Conservation (phyloP, 1,284 basidiomycete species). For the Meripilus lineatus region DNA sequence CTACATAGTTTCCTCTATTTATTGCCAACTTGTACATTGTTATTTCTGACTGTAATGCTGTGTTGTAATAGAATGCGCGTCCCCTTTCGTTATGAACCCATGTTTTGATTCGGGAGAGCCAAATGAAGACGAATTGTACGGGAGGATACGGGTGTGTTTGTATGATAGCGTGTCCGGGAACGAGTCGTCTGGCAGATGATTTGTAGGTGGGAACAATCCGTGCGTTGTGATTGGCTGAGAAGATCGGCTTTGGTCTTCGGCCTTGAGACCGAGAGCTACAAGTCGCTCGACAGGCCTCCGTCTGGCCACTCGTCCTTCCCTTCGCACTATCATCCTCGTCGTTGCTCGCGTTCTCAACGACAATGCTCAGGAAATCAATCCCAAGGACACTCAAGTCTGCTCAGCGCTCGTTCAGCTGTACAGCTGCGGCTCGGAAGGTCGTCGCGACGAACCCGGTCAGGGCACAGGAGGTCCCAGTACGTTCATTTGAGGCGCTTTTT, state of each 20-base stretch:
- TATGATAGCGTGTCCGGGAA: too few species aligned
- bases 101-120: too few species aligned
- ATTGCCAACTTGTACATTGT: background rate
- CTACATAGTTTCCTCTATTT: background rate
- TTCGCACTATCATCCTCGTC: slow-evolving; percentile 17
- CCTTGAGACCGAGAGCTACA: background rate
- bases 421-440: slow-evolving; percentile 54
- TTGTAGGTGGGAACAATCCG: slow-evolving; percentile 18
- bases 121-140: too few species aligned
- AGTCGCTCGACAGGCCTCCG: slow-evolving; percentile 6
- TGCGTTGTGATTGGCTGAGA: slow-evolving; percentile 11
- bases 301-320: slow-evolving; percentile 8
- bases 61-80: too few species aligned
- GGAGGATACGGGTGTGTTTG: too few species aligned
- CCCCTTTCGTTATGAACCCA: too few species aligned
- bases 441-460: slow-evolving; percentile 75
- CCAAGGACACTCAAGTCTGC: slow-evolving; percentile 40
- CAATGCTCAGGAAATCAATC: slow-evolving; percentile 33
- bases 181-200: slow-evolving; percentile 11
- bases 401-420: slow-evolving; percentile 58
- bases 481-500: slow-evolving; percentile 12
- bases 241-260: background rate
- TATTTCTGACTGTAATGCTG: too few species aligned
- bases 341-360: slow-evolving; percentile 17
- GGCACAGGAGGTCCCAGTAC: slow-evolving; percentile 79